phyloP scores from a whole-genome alignment of 352 stramenopile species.

The Globisporangium alternatum region DNA sequence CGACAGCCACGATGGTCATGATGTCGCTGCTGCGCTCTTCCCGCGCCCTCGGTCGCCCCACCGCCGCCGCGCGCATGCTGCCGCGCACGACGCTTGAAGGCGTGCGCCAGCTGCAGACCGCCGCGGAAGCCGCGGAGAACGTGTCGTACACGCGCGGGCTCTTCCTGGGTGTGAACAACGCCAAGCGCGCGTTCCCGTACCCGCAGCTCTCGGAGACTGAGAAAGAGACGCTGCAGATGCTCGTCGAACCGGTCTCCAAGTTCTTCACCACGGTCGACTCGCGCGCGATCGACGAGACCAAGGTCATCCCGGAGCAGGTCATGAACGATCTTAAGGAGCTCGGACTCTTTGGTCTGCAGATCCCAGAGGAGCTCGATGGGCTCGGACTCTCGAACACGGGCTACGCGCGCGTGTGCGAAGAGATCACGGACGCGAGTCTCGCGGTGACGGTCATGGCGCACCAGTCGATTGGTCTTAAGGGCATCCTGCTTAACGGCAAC shows the following conservation, averaged over 20 bases:
- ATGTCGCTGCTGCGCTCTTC: slow-evolving; percentile 39
- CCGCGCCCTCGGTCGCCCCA: slow-evolving; percentile 5
- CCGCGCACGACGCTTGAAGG: slow-evolving; percentile 10
- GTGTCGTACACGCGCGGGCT: slow-evolving; percentile 83
- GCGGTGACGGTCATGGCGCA: slow-evolving; percentile 87
- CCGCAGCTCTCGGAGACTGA: slow-evolving; percentile 66
- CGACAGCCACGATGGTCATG: slow-evolving; percentile 34
- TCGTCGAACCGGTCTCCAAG: slow-evolving; percentile 79
- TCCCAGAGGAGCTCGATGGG: slow-evolving; percentile 72
- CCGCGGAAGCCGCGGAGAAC: slow-evolving; percentile 50
- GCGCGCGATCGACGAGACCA: slow-evolving; percentile 77
- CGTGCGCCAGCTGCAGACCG: slow-evolving; percentile 59
- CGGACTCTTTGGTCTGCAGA: slow-evolving; percentile 85
- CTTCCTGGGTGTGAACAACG: slow-evolving; percentile 84
- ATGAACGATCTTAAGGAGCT: slow-evolving; percentile 79
- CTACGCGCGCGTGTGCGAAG: slow-evolving; percentile 83
- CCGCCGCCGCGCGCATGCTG: slow-evolving; percentile 18
- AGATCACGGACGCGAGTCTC: slow-evolving; percentile 76
- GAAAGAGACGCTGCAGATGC: slow-evolving; percentile 81
- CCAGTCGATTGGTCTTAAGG: slow-evolving; percentile 87
- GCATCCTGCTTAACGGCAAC: slow-evolving; percentile 87
- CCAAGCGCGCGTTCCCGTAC: slow-evolving; percentile 74
- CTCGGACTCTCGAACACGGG: slow-evolving; percentile 82
- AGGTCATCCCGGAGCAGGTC: slow-evolving; percentile 69
- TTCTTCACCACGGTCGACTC: slow-evolving; percentile 74